Evolutionary conservation across 345 rosid species (phyloP).

Genomic region (Corchorus capsularis): DNA sequence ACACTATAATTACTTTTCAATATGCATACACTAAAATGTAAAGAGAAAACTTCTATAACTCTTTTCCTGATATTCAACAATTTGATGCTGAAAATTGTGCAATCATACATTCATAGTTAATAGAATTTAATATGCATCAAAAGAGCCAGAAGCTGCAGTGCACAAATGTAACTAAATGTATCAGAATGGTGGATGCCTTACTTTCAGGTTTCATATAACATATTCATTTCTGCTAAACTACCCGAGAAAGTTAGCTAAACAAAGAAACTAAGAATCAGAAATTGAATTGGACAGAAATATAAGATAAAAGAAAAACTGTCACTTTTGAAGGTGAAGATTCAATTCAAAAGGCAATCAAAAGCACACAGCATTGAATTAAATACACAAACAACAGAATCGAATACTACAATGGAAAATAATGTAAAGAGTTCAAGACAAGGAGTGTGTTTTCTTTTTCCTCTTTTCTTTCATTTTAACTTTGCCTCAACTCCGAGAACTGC

Average conservation of each 20-base stretch:
- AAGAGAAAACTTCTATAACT: neutral
- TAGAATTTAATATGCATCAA: neutral
- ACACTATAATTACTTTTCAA: no score
- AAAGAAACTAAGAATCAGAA: neutral
- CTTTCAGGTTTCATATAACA: neutral
- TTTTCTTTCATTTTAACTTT: constrained; percentile 15
- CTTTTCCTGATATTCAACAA: neutral
- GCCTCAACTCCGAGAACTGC: constrained; percentile 38
- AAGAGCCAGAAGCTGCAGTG: neutral
- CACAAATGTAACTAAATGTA: neutral
- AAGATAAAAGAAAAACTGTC: neutral
- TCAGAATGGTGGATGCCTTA: neutral
- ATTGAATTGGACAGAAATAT: neutral
- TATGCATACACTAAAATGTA: no score
- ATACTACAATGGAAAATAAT: constrained; percentile 31
- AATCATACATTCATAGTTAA: neutral
- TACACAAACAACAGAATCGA: constrained; percentile 29
- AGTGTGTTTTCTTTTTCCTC: neutral
- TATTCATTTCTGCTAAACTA: neutral
- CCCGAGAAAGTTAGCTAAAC: neutral
- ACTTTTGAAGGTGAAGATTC: constrained; percentile 32
- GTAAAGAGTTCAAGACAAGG: constrained; percentile 21
- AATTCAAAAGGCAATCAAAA: constrained; percentile 33
- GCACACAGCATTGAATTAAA: constrained; percentile 33
- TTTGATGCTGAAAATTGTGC: neutral